Evolutionary conservation across 1,139 yeast genomes (phyloP), one percentile per base, ranked within the genome.

Genomic region (Hanseniaspora sp.): DNA sequence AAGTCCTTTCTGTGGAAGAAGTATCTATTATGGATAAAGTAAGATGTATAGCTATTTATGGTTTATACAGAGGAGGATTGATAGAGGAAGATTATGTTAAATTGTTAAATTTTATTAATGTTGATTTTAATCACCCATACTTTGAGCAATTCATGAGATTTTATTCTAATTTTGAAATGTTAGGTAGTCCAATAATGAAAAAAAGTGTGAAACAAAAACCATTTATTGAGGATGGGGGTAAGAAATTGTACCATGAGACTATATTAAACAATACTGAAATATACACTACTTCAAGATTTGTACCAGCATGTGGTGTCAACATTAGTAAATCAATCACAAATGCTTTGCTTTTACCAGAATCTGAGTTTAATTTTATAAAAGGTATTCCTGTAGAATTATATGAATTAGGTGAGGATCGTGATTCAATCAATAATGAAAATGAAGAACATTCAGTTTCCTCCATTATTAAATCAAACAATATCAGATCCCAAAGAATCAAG

Each of bases 41-140:
- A 59, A 76, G 98, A 58, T 72, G 86, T 46, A 77, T 92, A n/a
- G 72, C 86, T 34, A 71, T 85, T 5, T 92, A 92, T 67, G 84
- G 90, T 1, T 68, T 88, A 41, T 85, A 82, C 67, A 75, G 97
- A 60, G 92, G 94, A 5, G 98, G 99, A 0, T 71, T 92, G 33
- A 74, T 86, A 17, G 83, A 82, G 60, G 67, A 74, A 8, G 99
- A 92, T 70, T 79, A 84, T 59, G 69, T 72, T 53, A 88, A 92
- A 63, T 69, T 92, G 46, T 76, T 82, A 48, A 71, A 74, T 54
- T 94, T 90, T 63, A 78, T 86, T 49, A 85, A 83, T 0, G 77
- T 86, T 15, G 69, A 71, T 42, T 76, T 78, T 52, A 71, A 73
- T 28, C 67, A 65, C 57, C 94, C 85, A 48, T 73, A 57, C 54